Evolutionary conservation across 163 green algal species (phyloP).

Genomic region (Trebouxia gelatinosa): DNA sequence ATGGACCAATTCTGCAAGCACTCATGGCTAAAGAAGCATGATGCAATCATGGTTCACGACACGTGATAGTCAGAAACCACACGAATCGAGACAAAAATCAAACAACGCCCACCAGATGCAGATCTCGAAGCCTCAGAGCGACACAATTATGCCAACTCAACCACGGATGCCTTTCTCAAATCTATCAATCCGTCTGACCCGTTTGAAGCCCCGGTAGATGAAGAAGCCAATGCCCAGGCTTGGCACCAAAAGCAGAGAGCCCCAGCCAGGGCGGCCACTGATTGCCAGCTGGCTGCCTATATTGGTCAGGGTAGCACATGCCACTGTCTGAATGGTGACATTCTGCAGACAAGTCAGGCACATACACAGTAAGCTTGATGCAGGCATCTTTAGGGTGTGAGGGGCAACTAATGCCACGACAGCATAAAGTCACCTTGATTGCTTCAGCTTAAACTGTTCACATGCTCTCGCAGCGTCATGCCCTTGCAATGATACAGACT

Average conservation of each 20-base stretch:
- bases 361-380: neutral
- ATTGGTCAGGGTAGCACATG: conserved; percentile 44
- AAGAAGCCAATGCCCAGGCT: conserved; percentile 5
- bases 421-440: neutral
- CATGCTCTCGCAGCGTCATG: no score
- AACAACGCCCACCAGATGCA: no score
- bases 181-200: conserved; percentile 18
- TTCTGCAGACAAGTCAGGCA: conserved; percentile 50
- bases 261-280: conserved; percentile 8
- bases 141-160: no score
- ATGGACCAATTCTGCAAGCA: no score
- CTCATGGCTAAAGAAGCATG: no score
- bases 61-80: no score
- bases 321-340: conserved; percentile 70
- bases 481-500: no score
- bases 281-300: conserved; percentile 69
- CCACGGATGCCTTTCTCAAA: conserved; percentile 24
- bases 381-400: neutral
- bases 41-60: no score
- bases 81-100: no score
- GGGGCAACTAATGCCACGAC: no score
- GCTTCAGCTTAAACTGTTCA: neutral
- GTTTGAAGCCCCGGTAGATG: conserved; percentile 1
- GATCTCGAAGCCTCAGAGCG: no score
- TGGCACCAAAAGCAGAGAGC: neutral